Conservation (phyloP, 768 basidiomycete genomes). For the Mycena galopus region DNA sequence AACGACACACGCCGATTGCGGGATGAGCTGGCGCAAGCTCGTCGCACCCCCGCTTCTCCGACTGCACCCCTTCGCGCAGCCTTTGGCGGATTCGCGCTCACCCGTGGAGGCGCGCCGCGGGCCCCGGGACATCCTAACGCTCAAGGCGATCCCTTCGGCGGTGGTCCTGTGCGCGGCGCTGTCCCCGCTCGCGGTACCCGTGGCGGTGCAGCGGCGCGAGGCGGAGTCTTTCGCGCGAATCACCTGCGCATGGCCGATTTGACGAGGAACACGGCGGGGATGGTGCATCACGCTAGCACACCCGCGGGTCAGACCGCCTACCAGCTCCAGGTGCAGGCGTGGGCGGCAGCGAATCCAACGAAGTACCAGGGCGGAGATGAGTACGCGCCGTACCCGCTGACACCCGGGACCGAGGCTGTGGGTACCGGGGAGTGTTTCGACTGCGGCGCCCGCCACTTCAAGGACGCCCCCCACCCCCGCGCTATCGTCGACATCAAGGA, state of each 20-base stretch:
- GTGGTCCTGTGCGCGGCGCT: background rate
- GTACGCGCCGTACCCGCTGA: conserved; percentile 29
- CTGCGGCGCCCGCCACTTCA: conserved; percentile 16
- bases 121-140: background rate
- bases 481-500: background rate
- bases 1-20: background rate
- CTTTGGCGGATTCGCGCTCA: conserved; percentile 5
- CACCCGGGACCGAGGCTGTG: conserved; percentile 25
- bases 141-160: background rate
- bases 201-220: background rate
- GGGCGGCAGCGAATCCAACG: conserved; percentile 1
- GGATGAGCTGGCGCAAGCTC: conserved; percentile 4
- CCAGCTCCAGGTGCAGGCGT: conserved; percentile 15
- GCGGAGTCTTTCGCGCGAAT: background rate
- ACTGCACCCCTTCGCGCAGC: conserved; percentile 21
- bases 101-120: conserved; percentile 6
- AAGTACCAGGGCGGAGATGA: conserved; percentile 16
- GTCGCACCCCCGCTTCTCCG: background rate
- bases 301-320: background rate
- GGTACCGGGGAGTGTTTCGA: conserved; percentile 32
- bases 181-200: background rate
- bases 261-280: conserved; percentile 6
- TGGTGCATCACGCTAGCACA: background rate
- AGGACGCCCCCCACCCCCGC: background rate
- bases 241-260: conserved; percentile 17